Evolutionary conservation across 805 yeast species (phyloP).

Genomic region (Yueomyces sp.): DNA sequence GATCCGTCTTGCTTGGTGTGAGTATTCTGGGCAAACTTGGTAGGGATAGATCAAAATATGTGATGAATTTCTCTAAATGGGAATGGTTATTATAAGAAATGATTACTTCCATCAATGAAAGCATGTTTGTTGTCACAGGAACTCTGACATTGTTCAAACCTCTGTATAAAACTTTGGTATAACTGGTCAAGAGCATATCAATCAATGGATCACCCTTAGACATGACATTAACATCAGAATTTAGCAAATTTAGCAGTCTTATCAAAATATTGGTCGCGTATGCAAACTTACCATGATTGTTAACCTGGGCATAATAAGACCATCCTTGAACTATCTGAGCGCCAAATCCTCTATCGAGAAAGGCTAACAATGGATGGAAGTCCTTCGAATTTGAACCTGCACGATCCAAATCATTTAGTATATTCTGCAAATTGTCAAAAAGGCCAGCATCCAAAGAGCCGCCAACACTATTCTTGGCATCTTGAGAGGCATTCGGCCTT

Average conservation of each 20-base stretch:
- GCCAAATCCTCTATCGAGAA: slow-evolving; percentile 24
- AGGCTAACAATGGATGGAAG: slow-evolving; percentile 17
- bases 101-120: slow-evolving; percentile 43
- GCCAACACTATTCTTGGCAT: no score
- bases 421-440: slow-evolving; percentile 13
- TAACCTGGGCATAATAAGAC: slow-evolving; percentile 32
- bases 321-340: slow-evolving; percentile 31
- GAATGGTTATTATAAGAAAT: slow-evolving; percentile 36
- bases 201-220: slow-evolving; percentile 20
- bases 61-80: slow-evolving; percentile 42
- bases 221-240: slow-evolving; percentile 5
- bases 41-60: slow-evolving; percentile 54
- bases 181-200: slow-evolving; percentile 38
- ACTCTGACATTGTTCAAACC: slow-evolving; percentile 48
- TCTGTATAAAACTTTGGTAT: slow-evolving; percentile 54
- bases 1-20: slow-evolving; percentile 36
- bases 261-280: slow-evolving; percentile 30
- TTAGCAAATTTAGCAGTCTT: slow-evolving; percentile 22
- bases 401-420: slow-evolving; percentile 10
- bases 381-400: slow-evolving; percentile 9
- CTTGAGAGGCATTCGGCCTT: no score
- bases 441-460: slow-evolving; percentile 12
- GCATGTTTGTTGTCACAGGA: slow-evolving; percentile 43
- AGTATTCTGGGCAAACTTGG: slow-evolving; percentile 49
- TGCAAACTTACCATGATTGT: slow-evolving; percentile 41